These are phyloP conservation scores for Sideroxylon spinosum DNA, from an alignment of 179 eudicot genomes.

Conservation along the genomic window DNA sequence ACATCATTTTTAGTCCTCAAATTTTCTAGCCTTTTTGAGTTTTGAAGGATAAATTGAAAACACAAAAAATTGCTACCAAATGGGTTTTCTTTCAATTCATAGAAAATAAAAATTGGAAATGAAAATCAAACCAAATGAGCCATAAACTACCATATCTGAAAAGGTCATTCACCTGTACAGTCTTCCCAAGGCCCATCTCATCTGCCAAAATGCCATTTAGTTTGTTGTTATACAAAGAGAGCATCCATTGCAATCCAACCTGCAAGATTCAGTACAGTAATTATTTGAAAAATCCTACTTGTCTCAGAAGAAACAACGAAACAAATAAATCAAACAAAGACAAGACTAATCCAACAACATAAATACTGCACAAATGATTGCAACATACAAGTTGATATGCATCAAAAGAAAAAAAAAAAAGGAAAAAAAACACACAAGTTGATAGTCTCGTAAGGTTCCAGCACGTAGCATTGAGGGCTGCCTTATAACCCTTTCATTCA, in stretches of 20 bases:
- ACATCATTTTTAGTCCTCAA: too few species aligned
- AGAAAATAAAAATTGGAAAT: too few species aligned
- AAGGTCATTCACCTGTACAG: slow-evolving; percentile 67
- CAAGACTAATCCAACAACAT: not conserved
- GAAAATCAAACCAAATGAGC: not conserved
- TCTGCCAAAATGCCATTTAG: slow-evolving; percentile 98
- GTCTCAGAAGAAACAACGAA: slow-evolving; percentile 16
- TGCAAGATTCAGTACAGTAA: slow-evolving; percentile 29
- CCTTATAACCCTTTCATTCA: slow-evolving; percentile 81
- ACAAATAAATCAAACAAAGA: not conserved
- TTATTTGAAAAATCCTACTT: slow-evolving; percentile 18
- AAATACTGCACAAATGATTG: not conserved
- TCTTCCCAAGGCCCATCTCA: slow-evolving; percentile 99
- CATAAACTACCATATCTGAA: not conserved
- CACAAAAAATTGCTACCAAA: too few species aligned
- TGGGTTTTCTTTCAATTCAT: too few species aligned
- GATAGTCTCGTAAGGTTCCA: slow-evolving; percentile 96
- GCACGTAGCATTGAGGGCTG: slow-evolving; percentile 92
- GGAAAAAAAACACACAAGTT: slow-evolving; percentile 23
- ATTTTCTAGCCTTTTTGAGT: too few species aligned
- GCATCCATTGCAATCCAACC: slow-evolving; percentile 99
- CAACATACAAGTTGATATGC: slow-evolving; percentile 45
- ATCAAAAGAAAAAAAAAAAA: too few species aligned
- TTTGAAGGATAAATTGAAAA: too few species aligned
- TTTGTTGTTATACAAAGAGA: slow-evolving; percentile 93